Percentiles rank a stretch among this genome's conserved stretches.
phyloP scores from a whole-genome alignment of 192 early-diverging fungal species.

The Backusella sp. region DNA sequence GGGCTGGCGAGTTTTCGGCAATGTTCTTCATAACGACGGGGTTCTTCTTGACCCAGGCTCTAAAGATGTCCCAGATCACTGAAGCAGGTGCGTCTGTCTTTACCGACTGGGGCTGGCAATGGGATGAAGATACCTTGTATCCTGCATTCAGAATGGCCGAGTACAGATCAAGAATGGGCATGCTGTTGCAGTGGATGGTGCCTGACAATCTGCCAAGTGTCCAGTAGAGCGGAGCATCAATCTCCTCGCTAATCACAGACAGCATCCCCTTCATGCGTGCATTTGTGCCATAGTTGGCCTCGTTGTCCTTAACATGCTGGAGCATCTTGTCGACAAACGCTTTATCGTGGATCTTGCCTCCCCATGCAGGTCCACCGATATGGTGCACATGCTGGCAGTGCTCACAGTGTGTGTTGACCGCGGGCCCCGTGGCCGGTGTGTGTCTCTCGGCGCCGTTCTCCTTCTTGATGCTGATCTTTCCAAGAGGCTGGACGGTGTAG shows the following conservation, averaged over 20 bases:
- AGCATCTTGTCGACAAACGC: slow-evolving; percentile 85
- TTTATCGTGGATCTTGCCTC: slow-evolving; percentile 78
- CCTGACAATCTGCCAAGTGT: slow-evolving; percentile 64
- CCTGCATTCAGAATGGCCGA: slow-evolving; percentile 93
- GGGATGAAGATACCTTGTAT: slow-evolving; percentile 85
- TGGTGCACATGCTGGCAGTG: slow-evolving; percentile 73
- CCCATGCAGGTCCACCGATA: slow-evolving; percentile 92
- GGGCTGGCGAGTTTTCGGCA: slow-evolving; percentile 63
- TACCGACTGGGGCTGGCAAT: slow-evolving; percentile 74
- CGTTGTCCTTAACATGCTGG: slow-evolving; percentile 60
- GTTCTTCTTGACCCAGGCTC: slow-evolving; percentile 70
- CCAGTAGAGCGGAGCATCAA: slow-evolving; percentile 84
- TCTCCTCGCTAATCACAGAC: slow-evolving; percentile 77
- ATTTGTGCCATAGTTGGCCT: slow-evolving; percentile 72
- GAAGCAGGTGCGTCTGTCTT: slow-evolving; percentile 90
- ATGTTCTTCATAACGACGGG: slow-evolving; percentile 69
- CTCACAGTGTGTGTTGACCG: slow-evolving; percentile 62
- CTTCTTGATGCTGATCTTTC: slow-evolving; percentile 51
- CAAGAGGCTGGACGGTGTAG: slow-evolving; percentile 73
- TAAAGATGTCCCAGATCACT: slow-evolving; percentile 93
- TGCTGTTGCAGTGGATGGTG: slow-evolving; percentile 71
- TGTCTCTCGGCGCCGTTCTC: slow-evolving; percentile 63
- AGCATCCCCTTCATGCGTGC: slow-evolving; percentile 95
- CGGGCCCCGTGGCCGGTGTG: slow-evolving; percentile 60
- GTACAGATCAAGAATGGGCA: slow-evolving; percentile 63